Evolutionary conservation across 2,329 filamentous ascomycete species (phyloP).

Genomic region (Curvularia eragrostidis): DNA sequence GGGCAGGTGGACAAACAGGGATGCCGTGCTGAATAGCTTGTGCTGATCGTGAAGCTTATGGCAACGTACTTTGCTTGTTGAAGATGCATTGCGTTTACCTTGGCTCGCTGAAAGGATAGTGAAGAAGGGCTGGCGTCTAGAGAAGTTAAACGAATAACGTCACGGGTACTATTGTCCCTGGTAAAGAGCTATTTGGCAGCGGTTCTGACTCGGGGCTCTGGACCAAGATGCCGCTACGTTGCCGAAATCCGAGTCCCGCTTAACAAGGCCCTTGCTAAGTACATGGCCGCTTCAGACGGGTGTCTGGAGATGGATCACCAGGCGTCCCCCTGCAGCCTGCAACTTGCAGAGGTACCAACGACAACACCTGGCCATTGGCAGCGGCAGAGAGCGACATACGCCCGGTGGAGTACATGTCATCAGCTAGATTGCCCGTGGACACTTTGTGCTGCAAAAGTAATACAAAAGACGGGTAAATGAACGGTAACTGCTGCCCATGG

Average conservation of each 20-base stretch:
- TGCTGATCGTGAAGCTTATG: not conserved
- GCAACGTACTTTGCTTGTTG: not conserved
- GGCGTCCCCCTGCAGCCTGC: conserved; percentile 7
- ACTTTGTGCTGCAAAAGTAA: not conserved
- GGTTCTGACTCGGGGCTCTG: conserved; percentile 7
- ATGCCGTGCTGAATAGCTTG: not conserved
- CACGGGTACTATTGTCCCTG: not conserved
- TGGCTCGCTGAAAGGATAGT: not conserved
- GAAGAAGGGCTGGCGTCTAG: conserved; percentile 8
- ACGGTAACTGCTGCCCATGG: not conserved
- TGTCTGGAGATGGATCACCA: conserved; percentile 3
- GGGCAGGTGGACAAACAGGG: too few relatives aligned
- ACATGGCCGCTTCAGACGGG: conserved; percentile 8
- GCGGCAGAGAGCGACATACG: not conserved
- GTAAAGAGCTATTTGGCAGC: not conserved
- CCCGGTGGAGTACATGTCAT: not conserved
- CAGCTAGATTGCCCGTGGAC: not conserved
- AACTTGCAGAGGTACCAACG: conserved; percentile 3
- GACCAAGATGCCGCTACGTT: conserved; percentile 15
- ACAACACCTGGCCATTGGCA: conserved; percentile 6
- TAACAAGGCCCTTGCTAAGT: conserved; percentile 1
- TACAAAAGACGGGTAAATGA: not conserved
- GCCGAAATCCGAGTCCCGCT: conserved; percentile 10
- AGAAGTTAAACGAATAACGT: conserved; percentile 11
- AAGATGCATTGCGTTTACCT: not conserved